phyloP scores from a whole-genome alignment of 805 yeast species.

The Lipomyces yamadae region DNA sequence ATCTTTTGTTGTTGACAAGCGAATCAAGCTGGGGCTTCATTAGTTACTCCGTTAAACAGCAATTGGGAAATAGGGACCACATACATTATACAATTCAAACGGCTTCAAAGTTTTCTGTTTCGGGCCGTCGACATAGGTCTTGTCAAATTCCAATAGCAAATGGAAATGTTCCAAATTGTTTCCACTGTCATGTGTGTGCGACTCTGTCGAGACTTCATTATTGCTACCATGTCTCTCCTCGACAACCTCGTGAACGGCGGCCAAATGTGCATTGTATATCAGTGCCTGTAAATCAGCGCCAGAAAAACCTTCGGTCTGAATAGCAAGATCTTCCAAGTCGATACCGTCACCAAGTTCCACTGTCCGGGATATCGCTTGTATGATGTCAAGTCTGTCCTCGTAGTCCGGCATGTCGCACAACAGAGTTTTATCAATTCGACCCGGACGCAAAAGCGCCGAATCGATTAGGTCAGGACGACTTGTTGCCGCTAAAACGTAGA shows the following conservation, averaged over 20 bases:
- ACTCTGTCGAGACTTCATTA: neutral
- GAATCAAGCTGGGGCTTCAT: neutral
- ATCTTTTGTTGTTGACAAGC: neutral
- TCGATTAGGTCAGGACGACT: slow-evolving; percentile 95
- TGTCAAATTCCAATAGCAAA: neutral
- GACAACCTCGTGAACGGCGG: slow-evolving; percentile 66
- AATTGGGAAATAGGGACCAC: neutral
- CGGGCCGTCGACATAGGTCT: neutral
- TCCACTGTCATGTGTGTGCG: neutral
- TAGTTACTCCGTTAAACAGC: neutral
- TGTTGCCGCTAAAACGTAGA: slow-evolving; percentile 94
- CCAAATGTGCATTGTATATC: slow-evolving; percentile 86
- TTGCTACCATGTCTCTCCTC: slow-evolving; percentile 40
- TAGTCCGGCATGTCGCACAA: slow-evolving; percentile 83
- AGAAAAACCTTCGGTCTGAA: slow-evolving; percentile 72
- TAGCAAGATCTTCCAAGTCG: slow-evolving; percentile 62
- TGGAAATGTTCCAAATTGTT: slow-evolving; percentile 15
- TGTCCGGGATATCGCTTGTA: slow-evolving; percentile 56
- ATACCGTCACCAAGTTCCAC: slow-evolving; percentile 57
- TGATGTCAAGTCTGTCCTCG: slow-evolving; percentile 74
- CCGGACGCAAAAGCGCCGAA: slow-evolving; percentile 92
- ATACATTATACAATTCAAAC: neutral
- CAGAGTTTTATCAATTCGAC: slow-evolving; percentile 90
- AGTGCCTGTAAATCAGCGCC: slow-evolving; percentile 96
- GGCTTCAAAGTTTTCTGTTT: neutral